phyloP scores from a whole-genome alignment of 345 rosid genomes.

The Psidium guajava region DNA sequence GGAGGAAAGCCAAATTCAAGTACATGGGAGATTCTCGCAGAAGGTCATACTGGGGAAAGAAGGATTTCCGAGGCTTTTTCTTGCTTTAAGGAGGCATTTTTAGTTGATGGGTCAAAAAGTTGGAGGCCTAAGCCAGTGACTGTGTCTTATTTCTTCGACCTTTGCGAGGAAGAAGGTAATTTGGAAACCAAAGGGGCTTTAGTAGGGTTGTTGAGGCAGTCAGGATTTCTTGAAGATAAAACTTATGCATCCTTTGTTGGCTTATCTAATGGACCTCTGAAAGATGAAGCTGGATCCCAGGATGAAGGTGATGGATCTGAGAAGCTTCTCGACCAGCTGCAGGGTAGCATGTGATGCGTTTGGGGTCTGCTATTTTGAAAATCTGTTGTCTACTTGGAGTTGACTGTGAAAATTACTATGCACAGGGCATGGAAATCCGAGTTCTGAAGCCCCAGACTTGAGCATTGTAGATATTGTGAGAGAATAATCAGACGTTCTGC shows the following conservation, averaged over 20 bases:
- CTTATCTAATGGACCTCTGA: conserved; percentile 2
- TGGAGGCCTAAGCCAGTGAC: conserved; percentile 67
- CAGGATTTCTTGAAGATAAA: conserved; percentile 42
- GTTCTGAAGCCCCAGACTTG: not conserved
- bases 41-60: conserved; percentile 46
- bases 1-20: conserved; percentile 75
- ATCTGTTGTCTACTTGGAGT: not conserved
- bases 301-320: conserved; percentile 13
- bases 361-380: not conserved
- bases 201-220: conserved; percentile 34
- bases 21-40: conserved; percentile 86
- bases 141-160: conserved; percentile 38
- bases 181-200: conserved; percentile 38
- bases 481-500: not conserved
- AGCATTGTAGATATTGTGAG: not conserved
- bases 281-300: not conserved
- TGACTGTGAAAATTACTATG: not conserved
- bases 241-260: conserved; percentile 37
- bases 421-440: not conserved
- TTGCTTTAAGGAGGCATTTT: conserved; percentile 58
- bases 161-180: conserved; percentile 58
- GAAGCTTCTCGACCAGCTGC: conserved; percentile 30
- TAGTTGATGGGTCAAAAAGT: conserved; percentile 31
- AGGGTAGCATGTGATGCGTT: conserved; percentile 18
- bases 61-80: conserved; percentile 46